Conservation (phyloP, 1,139 yeast species). For the Yamadazyma membranifaciens region DNA sequence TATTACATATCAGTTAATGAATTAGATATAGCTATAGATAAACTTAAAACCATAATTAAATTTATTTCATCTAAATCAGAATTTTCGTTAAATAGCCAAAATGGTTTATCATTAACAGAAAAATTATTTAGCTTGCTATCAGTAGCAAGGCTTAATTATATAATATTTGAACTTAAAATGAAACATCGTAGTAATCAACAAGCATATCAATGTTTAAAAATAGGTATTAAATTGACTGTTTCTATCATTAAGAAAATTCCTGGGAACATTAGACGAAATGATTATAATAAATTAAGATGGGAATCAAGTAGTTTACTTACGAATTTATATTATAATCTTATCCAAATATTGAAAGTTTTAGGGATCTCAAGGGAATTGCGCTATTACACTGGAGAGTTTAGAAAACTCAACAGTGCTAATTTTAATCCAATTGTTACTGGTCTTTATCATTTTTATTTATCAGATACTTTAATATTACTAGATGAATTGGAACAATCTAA, state of each 20-base stretch:
- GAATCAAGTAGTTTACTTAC: slow-evolving; percentile 32
- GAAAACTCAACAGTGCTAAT: slow-evolving; percentile 29
- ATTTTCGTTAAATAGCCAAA: slow-evolving; percentile 19
- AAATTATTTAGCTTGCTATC: slow-evolving; percentile 34
- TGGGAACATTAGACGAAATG: slow-evolving; percentile 20
- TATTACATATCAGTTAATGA: slow-evolving; percentile 19
- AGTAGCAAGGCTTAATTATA: slow-evolving; percentile 34
- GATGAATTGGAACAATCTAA: slow-evolving; percentile 7
- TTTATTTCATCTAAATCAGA: slow-evolving; percentile 29
- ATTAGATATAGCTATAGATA: slow-evolving; percentile 19
- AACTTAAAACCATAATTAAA: slow-evolving; percentile 21
- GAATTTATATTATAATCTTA: slow-evolving; percentile 31
- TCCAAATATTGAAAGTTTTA: slow-evolving; percentile 37
- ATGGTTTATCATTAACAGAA: slow-evolving; percentile 18
- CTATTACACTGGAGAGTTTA: slow-evolving; percentile 49
- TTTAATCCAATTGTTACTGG: slow-evolving; percentile 29
- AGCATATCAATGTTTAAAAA: slow-evolving; percentile 30
- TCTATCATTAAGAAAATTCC: slow-evolving; percentile 39
- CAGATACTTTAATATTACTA: slow-evolving; percentile 17
- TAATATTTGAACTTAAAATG: slow-evolving; percentile 24
- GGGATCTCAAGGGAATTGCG: slow-evolving; percentile 57
- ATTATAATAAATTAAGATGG: slow-evolving; percentile 31
- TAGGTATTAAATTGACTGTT: slow-evolving; percentile 40
- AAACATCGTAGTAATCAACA: slow-evolving; percentile 16
- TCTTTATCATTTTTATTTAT: slow-evolving; percentile 19